phyloP scores from a whole-genome alignment of 106 monocot species.

The Allium sativum region DNA sequence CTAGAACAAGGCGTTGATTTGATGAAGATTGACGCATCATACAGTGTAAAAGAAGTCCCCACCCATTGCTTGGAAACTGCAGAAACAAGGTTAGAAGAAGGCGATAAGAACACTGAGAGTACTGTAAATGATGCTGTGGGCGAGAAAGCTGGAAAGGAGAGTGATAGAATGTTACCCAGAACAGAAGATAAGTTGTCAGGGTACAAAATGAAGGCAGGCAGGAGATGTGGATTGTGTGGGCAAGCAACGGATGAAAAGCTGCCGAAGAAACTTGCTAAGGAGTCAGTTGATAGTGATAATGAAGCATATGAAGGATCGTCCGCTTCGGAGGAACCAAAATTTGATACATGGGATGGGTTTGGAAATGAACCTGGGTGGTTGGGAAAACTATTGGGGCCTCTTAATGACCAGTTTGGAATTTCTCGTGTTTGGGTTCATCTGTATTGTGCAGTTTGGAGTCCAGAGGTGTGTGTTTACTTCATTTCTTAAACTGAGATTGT shows the following conservation, averaged over 20 bases:
- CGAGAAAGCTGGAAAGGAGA: conserved; percentile 17
- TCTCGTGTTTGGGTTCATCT: conserved; percentile 96
- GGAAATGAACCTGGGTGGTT: conserved; percentile 91
- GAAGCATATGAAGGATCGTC: conserved; percentile 68
- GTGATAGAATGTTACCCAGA: conserved; percentile 1
- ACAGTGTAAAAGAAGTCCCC: too few species aligned
- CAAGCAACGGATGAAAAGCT: conserved; percentile 77
- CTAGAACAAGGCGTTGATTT: not conserved
- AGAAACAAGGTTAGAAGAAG: conserved; percentile 10
- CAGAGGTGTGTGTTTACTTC: conserved; percentile 52
- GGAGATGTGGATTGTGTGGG: conserved; percentile 87
- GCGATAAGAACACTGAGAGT: conserved; percentile 3
- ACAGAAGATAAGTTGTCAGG: conserved; percentile 14
- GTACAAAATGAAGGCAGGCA: conserved; percentile 42
- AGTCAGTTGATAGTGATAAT: conserved; percentile 68
- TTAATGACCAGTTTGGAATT: conserved; percentile 69
- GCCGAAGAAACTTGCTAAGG: conserved; percentile 58
- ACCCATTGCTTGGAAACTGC: not conserved
- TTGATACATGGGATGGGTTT: conserved; percentile 92
- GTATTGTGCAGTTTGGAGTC: conserved; percentile 96
- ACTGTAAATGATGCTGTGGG: not conserved
- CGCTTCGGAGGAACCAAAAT: conserved; percentile 77
- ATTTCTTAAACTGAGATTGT: too few species aligned
- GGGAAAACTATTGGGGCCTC: conserved; percentile 77
- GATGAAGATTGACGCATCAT: conserved; percentile 3